These are phyloP conservation scores for Rhodamnia rubescens DNA, from an alignment of 345 rosid species.

Conservation along the genomic window DNA sequence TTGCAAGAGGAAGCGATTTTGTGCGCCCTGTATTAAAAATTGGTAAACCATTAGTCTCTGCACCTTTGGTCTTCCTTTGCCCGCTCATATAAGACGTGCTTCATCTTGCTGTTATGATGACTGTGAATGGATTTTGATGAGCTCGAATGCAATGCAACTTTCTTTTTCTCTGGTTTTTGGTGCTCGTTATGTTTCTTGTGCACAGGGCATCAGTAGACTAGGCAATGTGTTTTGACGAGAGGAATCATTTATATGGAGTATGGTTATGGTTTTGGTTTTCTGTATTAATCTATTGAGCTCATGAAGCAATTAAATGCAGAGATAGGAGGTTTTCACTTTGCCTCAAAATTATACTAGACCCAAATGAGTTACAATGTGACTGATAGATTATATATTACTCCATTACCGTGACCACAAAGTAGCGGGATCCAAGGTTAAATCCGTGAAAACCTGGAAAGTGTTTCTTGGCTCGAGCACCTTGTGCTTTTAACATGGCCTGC, in stretches of 20 bases:
- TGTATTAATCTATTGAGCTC: not conserved
- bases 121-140: not conserved
- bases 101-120: not conserved
- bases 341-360: not conserved
- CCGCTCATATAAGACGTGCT: not conserved
- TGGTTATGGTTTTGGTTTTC: not conserved
- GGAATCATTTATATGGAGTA: not conserved
- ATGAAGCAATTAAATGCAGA: not conserved
- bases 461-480: not conserved
- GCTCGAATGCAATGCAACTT: not conserved
- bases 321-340: not conserved
- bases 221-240: not conserved
- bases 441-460: not conserved
- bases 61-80: not conserved
- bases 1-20: conserved; percentile 18
- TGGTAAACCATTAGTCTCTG: conserved; percentile 7
- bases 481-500: not conserved
- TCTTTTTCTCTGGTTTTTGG: not conserved
- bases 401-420: not conserved
- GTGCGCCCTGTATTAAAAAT: conserved; percentile 14
- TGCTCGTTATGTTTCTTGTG: not conserved
- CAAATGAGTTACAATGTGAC: not conserved
- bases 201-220: not conserved
- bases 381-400: not conserved
- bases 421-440: not conserved